Base-by-base conservation (phyloP, 805 yeast species). In the Teunomyces pallodes region DNA sequence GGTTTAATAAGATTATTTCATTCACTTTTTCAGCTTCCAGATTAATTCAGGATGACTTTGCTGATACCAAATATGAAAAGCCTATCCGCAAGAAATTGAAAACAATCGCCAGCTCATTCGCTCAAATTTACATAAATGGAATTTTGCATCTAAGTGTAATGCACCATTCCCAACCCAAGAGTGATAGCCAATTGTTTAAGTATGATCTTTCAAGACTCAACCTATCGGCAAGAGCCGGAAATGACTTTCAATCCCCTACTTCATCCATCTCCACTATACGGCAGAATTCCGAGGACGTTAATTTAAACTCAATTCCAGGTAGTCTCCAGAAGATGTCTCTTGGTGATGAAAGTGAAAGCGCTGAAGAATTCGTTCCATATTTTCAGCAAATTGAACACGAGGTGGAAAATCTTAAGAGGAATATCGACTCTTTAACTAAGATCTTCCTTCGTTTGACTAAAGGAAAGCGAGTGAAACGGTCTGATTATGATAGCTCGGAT, bases 61-160 rank as follows among this genome's bases (percentile, higher is more conserved):
- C 65, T 9, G 70, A 67, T 20, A 75, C 81, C 10, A 74, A 75
- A 30, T 70, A 74, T 48, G 79, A 80, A 45, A 65, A 62, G 20
- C 65, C 76, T 9, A 74, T 84, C 9, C 73, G 79, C 47, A 70
- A 71, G 46, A 65, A 80, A 33, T 62, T 86, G 54, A 80, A 75
- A 55, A 74, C 76, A 50, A 68, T 85, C 12, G 77, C 83, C 0
- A 66, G 75, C 7, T 70, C 84, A 1, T 74, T 82, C 48, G 78
- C 88, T 2, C 86, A 82, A 49, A 75, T 87, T 48, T 81, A 83
- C 49, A 79, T 85, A 48, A 83, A 83, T 58, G 86, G 88, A 7
- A 72, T 78, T 43, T 60, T 86, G n/a, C 86, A 80, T 60, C 69
- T 86, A 46, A 70, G 72, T 41, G 69, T 73, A 29, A 64, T 74